Evolutionary conservation across 768 basidiomycete genomes (phyloP).

Genomic region (Cyclocybe cylindracea): DNA sequence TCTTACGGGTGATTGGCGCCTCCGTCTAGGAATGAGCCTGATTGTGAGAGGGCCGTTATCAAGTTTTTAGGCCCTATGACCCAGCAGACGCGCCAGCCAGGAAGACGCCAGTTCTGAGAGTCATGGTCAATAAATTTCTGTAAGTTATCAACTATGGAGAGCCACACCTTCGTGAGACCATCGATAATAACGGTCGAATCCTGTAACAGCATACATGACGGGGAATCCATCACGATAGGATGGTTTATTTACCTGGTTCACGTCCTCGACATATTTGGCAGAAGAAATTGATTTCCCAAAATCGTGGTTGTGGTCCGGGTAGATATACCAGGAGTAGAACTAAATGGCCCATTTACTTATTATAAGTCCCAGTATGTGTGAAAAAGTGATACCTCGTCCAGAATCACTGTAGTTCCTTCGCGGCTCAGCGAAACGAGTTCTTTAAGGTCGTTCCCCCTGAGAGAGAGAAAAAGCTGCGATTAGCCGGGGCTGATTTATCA

Average conservation of each 20-base stretch:
- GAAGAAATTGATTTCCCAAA: slow-evolving; percentile 80
- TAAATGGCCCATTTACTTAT: slow-evolving; percentile 24
- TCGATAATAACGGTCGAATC: slow-evolving; percentile 87
- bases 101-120: slow-evolving; percentile 88
- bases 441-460: slow-evolving; percentile 76
- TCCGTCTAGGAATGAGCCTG: slow-evolving; percentile 92
- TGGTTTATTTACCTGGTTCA: slow-evolving; percentile 56
- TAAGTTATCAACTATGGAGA: not conserved
- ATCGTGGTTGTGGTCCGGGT: slow-evolving; percentile 75
- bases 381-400: slow-evolving; percentile 64
- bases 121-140: not conserved
- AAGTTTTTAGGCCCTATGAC: slow-evolving; percentile 90
- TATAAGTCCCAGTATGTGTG: not conserved
- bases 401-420: slow-evolving; percentile 81
- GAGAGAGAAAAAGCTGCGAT: slow-evolving; percentile 1
- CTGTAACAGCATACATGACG: slow-evolving; percentile 26
- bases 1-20: slow-evolving; percentile 91
- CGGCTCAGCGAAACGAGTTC: slow-evolving; percentile 73
- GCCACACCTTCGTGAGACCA: slow-evolving; percentile 81
- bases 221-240: not conserved
- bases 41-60: slow-evolving; percentile 89
- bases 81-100: slow-evolving; percentile 95
- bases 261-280: slow-evolving; percentile 83
- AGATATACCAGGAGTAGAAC: slow-evolving; percentile 97
- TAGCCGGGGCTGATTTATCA: not conserved